Base-by-base conservation (phyloP, 371 early-diverging fungal species). In the Coemansia sp. region DNA sequence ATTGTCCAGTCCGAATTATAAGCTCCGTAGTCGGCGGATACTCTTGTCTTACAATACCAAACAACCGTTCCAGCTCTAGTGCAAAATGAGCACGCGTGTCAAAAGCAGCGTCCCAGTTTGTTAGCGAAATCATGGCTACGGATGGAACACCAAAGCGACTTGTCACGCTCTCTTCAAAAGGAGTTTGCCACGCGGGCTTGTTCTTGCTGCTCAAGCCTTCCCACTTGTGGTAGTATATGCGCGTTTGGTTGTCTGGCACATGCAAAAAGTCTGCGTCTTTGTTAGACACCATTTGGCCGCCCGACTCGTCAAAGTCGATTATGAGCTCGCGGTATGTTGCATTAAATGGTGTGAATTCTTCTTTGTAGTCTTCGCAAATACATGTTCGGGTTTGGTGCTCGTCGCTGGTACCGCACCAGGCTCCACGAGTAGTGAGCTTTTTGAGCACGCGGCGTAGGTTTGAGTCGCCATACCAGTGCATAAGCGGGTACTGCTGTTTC, bases 61-160 rank as follows among this genome's bases (percentile, higher is more conserved):
- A 63, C 16, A 85, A 65, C 1, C 50, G 59, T 27, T 67, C 67
- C 16, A 82, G 55, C 45, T 80, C 77, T 1, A 37, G 26, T 0
- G 72, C 31, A 55, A 74, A 84, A 5, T 77, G 69, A 1, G 54
- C 65, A 4, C 81, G 62, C 4, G 76, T 63, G 64, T 72, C 64
- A 61, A 79, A 85, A 5, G 85, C 83, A 0, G 82, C 69, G 55
- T 85, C 85, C 85, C 85, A 85, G 61, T 84, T 84, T 6, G 79
- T 82, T 10, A 85, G 69, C 5, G 83, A 82, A 10, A 85, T 64
- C 4, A 85, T 66, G 0, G 77, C 73, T 1, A 82, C 39, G 37
- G 64, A 11, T 7, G 77, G 77, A 1, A 27, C 29, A 1, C 68
- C 73, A 7, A 34, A 64, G 5, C 55, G 63, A 14, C 39, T 47